phyloP scores from a whole-genome alignment of 805 yeast genomes.

The Isabelozyma pseudorhagii region DNA sequence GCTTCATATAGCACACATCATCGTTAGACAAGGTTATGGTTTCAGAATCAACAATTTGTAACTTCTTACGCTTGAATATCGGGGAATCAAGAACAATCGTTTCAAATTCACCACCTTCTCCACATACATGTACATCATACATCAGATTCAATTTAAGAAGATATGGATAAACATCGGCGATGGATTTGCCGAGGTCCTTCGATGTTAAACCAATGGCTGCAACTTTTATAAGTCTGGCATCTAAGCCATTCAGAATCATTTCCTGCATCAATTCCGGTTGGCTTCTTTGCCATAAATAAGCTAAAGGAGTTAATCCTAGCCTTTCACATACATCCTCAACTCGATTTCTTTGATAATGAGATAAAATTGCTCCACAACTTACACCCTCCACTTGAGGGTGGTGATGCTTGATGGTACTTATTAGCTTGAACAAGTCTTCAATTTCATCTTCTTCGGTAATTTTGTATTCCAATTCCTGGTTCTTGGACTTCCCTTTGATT shows the following conservation, averaged over 20 bases:
- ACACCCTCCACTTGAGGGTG: constrained; percentile 82
- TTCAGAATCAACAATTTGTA: constrained; percentile 39
- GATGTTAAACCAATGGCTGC: constrained; percentile 84
- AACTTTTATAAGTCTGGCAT: constrained; percentile 86
- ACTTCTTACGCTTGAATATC: constrained; percentile 56
- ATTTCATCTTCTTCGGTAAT: constrained; percentile 78
- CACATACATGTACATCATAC: constrained; percentile 91
- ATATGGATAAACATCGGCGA: constrained; percentile 59
- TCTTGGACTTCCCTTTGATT: constrained; percentile 61
- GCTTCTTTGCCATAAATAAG: constrained; percentile 88
- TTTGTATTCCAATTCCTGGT: constrained; percentile 65
- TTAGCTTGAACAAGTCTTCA: constrained; percentile 67
- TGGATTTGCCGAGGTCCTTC: constrained; percentile 63
- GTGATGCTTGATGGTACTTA: constrained; percentile 42
- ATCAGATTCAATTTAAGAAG: constrained; percentile 53
- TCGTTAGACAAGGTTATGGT: constrained; percentile 51
- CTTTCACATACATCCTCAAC: constrained; percentile 88
- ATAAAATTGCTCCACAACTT: constrained; percentile 92
- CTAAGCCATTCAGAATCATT: constrained; percentile 64
- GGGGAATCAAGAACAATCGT: constrained; percentile 90
- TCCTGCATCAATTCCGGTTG: constrained; percentile 79
- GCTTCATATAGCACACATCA: constrained; percentile 66
- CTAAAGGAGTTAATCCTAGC: constrained; percentile 62
- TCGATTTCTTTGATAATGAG: constrained; percentile 91
- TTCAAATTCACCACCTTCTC: constrained; percentile 99